Evolutionary conservation across 1,284 basidiomycete genomes (phyloP), one percentile per base, ranked within the genome.

Genomic region (Afroboletus lepidellus): DNA sequence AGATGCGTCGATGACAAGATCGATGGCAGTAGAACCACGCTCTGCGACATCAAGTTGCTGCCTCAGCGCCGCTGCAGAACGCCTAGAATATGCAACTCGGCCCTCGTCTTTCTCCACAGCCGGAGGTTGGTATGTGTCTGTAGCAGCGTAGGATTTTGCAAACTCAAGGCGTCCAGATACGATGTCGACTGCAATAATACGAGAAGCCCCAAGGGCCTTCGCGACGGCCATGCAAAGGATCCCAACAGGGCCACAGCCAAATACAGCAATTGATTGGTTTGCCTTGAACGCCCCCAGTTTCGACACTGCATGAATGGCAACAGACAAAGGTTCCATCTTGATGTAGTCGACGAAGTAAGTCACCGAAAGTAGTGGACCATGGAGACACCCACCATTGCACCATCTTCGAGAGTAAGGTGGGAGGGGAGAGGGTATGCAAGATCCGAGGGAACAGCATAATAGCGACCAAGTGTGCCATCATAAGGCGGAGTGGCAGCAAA

Each of bases 211-310:
- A 48, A 95, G 76, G 3, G 92, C 94, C 66, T 88, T 93, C 25
- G 93, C 93, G 21, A 94, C 93, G 5, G 92, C 94, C 85, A 95
- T 94, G 67, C 85, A 89, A 32, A 98, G 81, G 18, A 98, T 78
- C 25, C 94, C 94, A 57, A 98, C 92, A 8, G 95, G 95, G 2
- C 96, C 95, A 55, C 94, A 96, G 24, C 87, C 87, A 62, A 96
- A 94, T 53, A 98, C 76, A 23, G 81, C 83, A 56, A 94, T 82
- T 41, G 82, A 83, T 69, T 91, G 83, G 64, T 83, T 83, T 33
- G 88, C 75, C 46, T 80, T 81, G 68, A 97, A 78, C 34, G 79
- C 74, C 21, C 88, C 94, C 34, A 94, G 77, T 61, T 81, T 90
- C 42, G 84, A 81, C 30, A 97, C 87, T 1, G 92, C 86, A 70